Evolutionary conservation across 2,329 filamentous ascomycete species (phyloP).

Genomic region (Hymenoscyphus fraxineus): DNA sequence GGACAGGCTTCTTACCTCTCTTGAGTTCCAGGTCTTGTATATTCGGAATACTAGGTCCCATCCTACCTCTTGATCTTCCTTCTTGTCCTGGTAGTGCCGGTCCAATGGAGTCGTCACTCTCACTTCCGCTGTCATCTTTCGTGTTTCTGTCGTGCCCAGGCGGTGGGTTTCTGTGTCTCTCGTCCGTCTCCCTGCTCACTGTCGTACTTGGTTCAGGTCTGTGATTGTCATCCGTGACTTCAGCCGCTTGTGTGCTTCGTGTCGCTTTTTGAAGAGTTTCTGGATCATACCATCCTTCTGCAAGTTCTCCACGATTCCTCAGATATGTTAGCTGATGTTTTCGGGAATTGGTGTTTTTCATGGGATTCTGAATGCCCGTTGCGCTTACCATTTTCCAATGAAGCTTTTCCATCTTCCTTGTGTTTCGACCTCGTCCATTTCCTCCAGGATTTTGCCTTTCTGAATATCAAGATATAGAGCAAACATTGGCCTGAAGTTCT

Average conservation of each 20-base stretch:
- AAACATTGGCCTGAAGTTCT: conserved; percentile 66
- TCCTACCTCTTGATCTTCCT: conserved; percentile 28
- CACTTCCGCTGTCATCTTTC: conserved; percentile 20
- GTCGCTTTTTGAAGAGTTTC: conserved; percentile 43
- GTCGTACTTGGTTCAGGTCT: conserved; percentile 4
- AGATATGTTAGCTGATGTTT: conserved; percentile 42
- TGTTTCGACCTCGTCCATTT: conserved; percentile 69
- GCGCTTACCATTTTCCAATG: conserved; percentile 71
- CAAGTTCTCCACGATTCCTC: conserved; percentile 80
- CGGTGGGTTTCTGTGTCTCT: neutral
- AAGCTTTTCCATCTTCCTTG: conserved; percentile 94
- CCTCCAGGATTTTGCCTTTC: conserved; percentile 67
- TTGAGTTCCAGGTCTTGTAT: conserved; percentile 68
- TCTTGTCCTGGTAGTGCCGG: conserved; percentile 43
- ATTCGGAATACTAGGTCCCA: conserved; percentile 63
- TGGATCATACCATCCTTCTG: conserved; percentile 91
- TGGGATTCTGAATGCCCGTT: neutral
- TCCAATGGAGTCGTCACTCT: conserved; percentile 41
- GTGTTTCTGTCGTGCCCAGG: conserved; percentile 6
- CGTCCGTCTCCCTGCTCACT: conserved; percentile 5
- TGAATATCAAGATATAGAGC: conserved; percentile 85
- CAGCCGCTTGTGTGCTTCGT: conserved; percentile 17
- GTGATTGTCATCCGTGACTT: conserved; percentile 10
- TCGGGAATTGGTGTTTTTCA: neutral
- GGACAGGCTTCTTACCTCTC: conserved; percentile 38